Evolutionary conservation across 164 flowering plant genomes (phyloP), one percentile per base, ranked within the genome.

Genomic region (Annona squamosa): DNA sequence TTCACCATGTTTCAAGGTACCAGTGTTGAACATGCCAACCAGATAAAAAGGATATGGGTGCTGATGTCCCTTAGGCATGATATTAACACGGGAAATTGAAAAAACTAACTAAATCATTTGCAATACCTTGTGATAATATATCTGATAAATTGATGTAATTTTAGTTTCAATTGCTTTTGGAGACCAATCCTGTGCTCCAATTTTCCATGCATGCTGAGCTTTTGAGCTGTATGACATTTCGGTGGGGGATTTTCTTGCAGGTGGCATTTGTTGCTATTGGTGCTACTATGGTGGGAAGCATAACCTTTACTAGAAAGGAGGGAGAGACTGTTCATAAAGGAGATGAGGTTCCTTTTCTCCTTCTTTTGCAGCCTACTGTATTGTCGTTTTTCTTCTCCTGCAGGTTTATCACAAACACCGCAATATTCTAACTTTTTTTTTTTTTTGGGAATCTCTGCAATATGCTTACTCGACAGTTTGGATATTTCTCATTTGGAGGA

Each of bases 251-350:
- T 67, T 65, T 62, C 56, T 17, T 86, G 74, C 86, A 95, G 99
- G 97, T 95, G 66, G 99, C 98, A 69, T 88, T 92, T 84, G 88
- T 95, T 78, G 96, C 99, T 48, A 87, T 93, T 80, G 99, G 97
- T 72, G 99, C 99, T 69, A 95, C 99, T 1, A 95, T 95, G 99
- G 98, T 95, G 68, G 98, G 98, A 66, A 95, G 96, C 84, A 93
- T 95, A 74, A 86, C 92, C 43, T 93, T 95, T 70, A 9, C 82
- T 16, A 93, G 82, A 77, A 81, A 88, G 75, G 69, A 86, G 80
- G 97, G 97, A 4, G 94, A 89, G 67, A 41, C 61, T 77, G 90
- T 87, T 19, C 82, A 77, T 48, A 95, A 95, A 81, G 99, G 99
- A 74, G 99, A 95, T 48, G 99, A 95, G 99, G 99, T 95, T 46